Conservation (phyloP, 495 filamentous ascomycete genomes). For the Aspergillus baeticus region DNA sequence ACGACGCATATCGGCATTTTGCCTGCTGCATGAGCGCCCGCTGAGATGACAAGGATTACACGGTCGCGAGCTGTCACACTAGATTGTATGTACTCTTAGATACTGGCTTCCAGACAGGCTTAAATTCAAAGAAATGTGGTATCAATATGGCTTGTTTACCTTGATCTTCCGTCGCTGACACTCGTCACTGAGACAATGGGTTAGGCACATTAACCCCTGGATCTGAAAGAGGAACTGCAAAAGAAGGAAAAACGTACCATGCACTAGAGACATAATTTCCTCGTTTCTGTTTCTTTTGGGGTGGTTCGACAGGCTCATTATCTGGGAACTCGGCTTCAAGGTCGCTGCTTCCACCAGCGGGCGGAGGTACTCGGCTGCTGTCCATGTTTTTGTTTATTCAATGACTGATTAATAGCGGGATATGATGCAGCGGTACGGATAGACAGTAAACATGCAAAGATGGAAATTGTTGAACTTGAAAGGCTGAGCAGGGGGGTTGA, state of each 20-base stretch:
- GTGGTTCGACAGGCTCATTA: too few relatives aligned
- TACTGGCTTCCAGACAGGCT: not conserved
- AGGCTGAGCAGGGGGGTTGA: too few relatives aligned
- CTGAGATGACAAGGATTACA: conserved; percentile 21
- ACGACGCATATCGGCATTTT: conserved; percentile 26
- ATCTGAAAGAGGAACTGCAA: not conserved
- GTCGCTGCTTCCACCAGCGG: too few relatives aligned
- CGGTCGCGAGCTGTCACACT: conserved; percentile 28
- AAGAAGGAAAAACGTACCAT: conserved; percentile 16
- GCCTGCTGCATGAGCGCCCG: conserved; percentile 12
- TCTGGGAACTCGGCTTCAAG: too few relatives aligned
- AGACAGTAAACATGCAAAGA: too few relatives aligned
- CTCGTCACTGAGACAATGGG: conserved; percentile 21
- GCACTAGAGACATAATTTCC: conserved; percentile 28
- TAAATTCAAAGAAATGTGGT: too few relatives aligned
- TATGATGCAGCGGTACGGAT: too few relatives aligned
- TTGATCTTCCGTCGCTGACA: conserved; percentile 27
- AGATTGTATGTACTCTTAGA: not conserved
- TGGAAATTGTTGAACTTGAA: too few relatives aligned
- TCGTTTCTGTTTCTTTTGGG: conserved; percentile 20
- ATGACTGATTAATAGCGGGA: too few relatives aligned
- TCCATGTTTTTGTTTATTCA: too few relatives aligned
- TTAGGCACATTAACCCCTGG: not conserved
- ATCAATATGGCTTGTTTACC: too few relatives aligned
- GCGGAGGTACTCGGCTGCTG: too few relatives aligned